These are phyloP conservation scores for Corrigiola litoralis DNA, from an alignment of 179 eudicot genomes.

Conservation along the genomic window DNA sequence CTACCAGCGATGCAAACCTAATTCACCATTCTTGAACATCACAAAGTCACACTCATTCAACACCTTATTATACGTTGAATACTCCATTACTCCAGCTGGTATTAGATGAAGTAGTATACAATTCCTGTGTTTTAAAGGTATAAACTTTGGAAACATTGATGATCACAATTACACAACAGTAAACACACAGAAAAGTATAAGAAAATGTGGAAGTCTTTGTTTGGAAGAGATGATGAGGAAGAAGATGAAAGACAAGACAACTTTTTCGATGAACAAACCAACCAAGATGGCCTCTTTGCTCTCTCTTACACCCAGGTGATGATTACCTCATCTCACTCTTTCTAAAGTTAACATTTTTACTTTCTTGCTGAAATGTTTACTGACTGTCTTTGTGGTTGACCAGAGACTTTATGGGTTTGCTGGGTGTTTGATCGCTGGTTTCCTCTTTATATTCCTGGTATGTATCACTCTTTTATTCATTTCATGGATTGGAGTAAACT, in stretches of 20 bases:
- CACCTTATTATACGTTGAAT: too few species aligned
- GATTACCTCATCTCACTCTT: not conserved
- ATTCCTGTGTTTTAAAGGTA: too few species aligned
- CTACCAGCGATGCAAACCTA: too few species aligned
- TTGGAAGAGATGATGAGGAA: constrained; percentile 38
- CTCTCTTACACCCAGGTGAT: constrained; percentile 59
- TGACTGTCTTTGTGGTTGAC: not conserved
- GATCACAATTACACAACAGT: not conserved
- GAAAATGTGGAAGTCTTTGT: constrained; percentile 54
- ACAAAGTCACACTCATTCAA: too few species aligned
- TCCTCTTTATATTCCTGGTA: constrained; percentile 53
- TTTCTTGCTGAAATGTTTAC: too few species aligned
- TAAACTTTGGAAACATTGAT: not conserved
- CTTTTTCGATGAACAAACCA: constrained; percentile 26
- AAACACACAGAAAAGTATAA: not conserved
- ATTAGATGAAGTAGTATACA: too few species aligned
- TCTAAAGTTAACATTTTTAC: constrained; percentile 5
- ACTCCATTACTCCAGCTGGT: too few species aligned
- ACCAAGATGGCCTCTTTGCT: constrained; percentile 34
- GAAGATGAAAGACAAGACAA: constrained; percentile 27
- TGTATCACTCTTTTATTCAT: not conserved
- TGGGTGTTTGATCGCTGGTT: constrained; percentile 45
- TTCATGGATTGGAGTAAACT: too few species aligned
- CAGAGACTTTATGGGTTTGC: constrained; percentile 65
- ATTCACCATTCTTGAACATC: too few species aligned